Conservation (phyloP, 495 filamentous ascomycete genomes). For the Podospora comata region DNA sequence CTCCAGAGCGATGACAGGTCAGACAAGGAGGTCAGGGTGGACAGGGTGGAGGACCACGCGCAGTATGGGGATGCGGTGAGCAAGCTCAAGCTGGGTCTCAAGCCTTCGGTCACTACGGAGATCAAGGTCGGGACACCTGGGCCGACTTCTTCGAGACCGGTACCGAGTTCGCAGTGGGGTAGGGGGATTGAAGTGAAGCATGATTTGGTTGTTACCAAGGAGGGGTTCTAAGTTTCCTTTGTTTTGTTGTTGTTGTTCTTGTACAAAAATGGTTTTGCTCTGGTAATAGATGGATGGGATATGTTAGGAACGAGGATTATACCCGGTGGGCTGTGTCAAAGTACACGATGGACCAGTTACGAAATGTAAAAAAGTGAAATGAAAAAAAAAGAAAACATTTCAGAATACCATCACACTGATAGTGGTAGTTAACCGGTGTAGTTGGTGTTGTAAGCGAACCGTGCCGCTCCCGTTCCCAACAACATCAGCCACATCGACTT, state of each 20-base stretch:
- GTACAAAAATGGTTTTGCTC: not conserved
- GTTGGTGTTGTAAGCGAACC: not conserved
- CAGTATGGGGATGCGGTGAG: slow-evolving; percentile 5
- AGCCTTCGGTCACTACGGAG: slow-evolving; percentile 27
- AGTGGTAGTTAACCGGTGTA: too few species aligned
- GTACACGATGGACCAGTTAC: not conserved
- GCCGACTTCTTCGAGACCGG: not conserved
- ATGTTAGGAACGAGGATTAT: not conserved
- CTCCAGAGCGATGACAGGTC: slow-evolving; percentile 28
- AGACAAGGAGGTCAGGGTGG: slow-evolving; percentile 14
- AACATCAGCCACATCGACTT: not conserved
- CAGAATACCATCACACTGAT: not conserved
- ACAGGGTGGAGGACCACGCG: not conserved
- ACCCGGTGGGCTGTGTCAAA: not conserved
- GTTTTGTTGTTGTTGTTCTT: not conserved
- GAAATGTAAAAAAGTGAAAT: not conserved
- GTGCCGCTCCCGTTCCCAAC: not conserved
- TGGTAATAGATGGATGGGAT: not conserved
- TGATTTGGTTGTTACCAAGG: slow-evolving; percentile 21
- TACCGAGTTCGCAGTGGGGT: not conserved
- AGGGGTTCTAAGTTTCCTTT: not conserved
- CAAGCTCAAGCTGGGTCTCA: slow-evolving; percentile 20
- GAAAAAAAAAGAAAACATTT: not conserved
- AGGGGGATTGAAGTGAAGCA: slow-evolving; percentile 24
- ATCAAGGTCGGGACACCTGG: slow-evolving; percentile 17